Conservation (phyloP, 2,329 filamentous ascomycete genomes). For the Diaporthe nobilis region DNA sequence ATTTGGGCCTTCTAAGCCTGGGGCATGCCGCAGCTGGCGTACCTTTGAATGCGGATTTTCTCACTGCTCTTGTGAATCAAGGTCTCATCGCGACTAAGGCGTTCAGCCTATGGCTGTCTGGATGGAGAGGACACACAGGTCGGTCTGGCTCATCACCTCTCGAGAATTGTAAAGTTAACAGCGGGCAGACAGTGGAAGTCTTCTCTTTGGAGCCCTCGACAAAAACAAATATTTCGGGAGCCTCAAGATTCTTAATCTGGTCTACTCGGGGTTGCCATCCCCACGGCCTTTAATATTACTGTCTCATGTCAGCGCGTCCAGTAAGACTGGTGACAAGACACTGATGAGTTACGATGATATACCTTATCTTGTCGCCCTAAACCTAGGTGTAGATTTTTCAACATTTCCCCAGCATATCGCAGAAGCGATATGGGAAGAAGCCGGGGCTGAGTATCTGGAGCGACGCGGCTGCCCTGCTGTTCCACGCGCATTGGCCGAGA, state of each 20-base stretch:
- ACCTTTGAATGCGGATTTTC: not conserved
- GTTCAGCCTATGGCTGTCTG: not conserved
- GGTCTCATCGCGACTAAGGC: slow-evolving; percentile 5
- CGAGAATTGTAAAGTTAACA: not conserved
- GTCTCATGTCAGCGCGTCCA: not conserved
- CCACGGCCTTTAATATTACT: not conserved
- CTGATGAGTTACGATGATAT: not conserved
- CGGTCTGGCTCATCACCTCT: not conserved
- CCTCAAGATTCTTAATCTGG: not conserved
- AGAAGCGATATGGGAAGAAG: not conserved
- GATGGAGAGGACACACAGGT: not conserved
- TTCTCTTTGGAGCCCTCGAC: slow-evolving; percentile 2
- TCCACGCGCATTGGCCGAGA: not conserved
- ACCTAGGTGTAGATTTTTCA: not conserved
- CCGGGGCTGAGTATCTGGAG: not conserved
- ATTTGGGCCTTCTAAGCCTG: not conserved
- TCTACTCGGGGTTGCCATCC: not conserved
- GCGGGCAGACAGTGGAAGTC: not conserved
- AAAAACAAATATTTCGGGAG: not conserved
- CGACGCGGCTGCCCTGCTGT: not conserved
- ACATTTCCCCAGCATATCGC: not conserved
- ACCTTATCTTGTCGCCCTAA: not conserved
- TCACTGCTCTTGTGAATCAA: not conserved
- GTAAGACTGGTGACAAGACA: not conserved
- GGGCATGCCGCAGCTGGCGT: not conserved